Evolutionary conservation across 805 yeast species (phyloP).

Genomic region (Suhomyces emberorum): DNA sequence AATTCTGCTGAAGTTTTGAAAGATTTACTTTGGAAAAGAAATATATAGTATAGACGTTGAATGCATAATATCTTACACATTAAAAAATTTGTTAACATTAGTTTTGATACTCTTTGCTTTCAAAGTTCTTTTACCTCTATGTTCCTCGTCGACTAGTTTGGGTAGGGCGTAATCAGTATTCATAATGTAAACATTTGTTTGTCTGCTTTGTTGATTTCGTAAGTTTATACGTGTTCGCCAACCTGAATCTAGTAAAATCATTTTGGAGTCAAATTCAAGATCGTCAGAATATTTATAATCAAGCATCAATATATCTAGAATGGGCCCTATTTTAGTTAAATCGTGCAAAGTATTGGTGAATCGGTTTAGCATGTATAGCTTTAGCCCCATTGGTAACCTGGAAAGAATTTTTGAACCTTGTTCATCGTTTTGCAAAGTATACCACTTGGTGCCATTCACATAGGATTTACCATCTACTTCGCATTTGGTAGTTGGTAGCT

Average conservation of each 20-base stretch:
- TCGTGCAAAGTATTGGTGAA: constrained; percentile 3
- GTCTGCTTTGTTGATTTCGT: not conserved
- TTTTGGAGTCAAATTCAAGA: not conserved
- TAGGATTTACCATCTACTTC: constrained; percentile 2
- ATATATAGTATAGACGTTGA: not conserved
- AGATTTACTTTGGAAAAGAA: constrained; percentile 8
- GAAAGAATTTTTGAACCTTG: constrained; percentile 3
- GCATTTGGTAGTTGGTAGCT: not conserved
- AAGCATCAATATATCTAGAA: constrained; percentile 3
- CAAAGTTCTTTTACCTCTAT: not conserved
- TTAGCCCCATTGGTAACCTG: constrained; percentile 11
- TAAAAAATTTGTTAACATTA: constrained; percentile 18
- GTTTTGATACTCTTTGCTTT: constrained; percentile 9
- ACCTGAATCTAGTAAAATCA: constrained; percentile 1
- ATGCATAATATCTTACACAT: constrained; percentile 9
- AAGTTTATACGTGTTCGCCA: constrained; percentile 2
- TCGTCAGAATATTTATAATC: not conserved
- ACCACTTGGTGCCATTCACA: constrained; percentile 11
- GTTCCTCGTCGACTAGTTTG: not conserved
- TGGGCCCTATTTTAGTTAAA: no score
- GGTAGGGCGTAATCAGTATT: not conserved
- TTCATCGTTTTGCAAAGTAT: constrained; percentile 4
- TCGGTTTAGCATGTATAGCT: constrained; percentile 8
- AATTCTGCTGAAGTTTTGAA: constrained; percentile 8
- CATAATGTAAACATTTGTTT: not conserved